Base-by-base conservation (phyloP, 129 eudicot genomes). In the Pseudognaphalium luteoalbum region DNA sequence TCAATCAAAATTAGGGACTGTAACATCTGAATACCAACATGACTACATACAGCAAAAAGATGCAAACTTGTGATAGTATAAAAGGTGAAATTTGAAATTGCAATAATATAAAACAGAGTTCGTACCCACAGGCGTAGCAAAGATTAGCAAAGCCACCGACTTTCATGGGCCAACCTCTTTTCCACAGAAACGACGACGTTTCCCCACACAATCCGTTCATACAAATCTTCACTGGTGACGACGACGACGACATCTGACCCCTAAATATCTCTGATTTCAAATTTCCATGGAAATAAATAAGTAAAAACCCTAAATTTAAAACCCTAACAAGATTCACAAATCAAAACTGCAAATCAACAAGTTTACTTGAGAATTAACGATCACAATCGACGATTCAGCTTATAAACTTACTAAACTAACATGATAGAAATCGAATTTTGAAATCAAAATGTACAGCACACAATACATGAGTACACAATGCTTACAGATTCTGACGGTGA, bases 141-240 rank as follows among this genome's bases (percentile, higher is more conserved):
- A 90, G 93, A 47, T 58, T 78, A 70, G 96, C 89, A 78, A 82
- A 78, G 65, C 90, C 91, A 61, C 96, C 96, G 47, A 86, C 84
- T 84, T 87, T 90, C 89, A 90, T 74, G 69, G 79, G 81, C 96
- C 96, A 90, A 19, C 93, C 96, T 68, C 77, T 86, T 89, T 88
- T 90, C 93, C 86, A 88, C 47, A 82, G 85, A 32, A 68, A 58
- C 72, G 89, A 67, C 84, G 87, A 59, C 82, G 87, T 86, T 10
- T 85, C 81, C 63, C 90, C 85, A 75, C 96, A 90, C 72, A 76
- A 64, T 33, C 81, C 88, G 60, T 90, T 90, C 93, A 90, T 86
- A 89, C 96, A 90, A 82, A 71, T 86, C 87, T 73, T 90, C 56
- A 78, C 72, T 81, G 80, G 80, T 8, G 62, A 44, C 1, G 17